Evolutionary conservation across 2,329 filamentous ascomycete genomes (phyloP), one percentile per base, ranked within the genome.

Genomic region (Bipolaris oryzae): DNA sequence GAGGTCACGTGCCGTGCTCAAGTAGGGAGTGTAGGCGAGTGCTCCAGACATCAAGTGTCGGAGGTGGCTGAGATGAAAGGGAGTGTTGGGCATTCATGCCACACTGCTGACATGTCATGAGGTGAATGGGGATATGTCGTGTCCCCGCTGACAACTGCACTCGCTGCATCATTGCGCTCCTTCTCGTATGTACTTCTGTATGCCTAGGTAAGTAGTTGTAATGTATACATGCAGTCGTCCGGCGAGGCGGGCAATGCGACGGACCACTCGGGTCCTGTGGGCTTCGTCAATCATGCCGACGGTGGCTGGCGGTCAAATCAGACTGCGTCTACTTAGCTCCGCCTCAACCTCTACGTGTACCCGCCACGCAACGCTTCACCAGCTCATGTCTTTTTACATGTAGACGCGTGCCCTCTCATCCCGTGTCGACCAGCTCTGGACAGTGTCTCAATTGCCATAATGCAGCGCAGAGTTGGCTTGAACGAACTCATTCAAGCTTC

Each of bases 401-500:
- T 49, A 44, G 50, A 47, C 31, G 37, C 7, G 39, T 38, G 35
- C 42, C 28, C n/a, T 21, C 23, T 25, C 16, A 39, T 38, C 42
- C 44, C 11, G 28, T 62, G 42, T 18, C 21, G 9, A 52, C 48
- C 50, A 63, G 56, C 34, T 35, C 52, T 34, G 18, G 9, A 15
- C 11, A 48, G 16, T 44, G 39, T 42, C 48, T 16, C 43, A 48
- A 21, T 18, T 21, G 20, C 20, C 16, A 18, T 28, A 42, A 75
- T 76, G 72, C 61, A 70, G 33, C 63, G 48, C 52, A 64, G 61
- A 66, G 61, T 65, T 42, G 71, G 59, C 39, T 59, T 76, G 25
- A 64, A 66, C 38, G 65, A 75, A 35, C 64, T 76, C 31, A 63
- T 74, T 16, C 61, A 59, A 34, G 62, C 66, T 48, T 70, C 70